phyloP scores from a whole-genome alignment of 2,329 filamentous ascomycete species.

The Diaporthe velutina region DNA sequence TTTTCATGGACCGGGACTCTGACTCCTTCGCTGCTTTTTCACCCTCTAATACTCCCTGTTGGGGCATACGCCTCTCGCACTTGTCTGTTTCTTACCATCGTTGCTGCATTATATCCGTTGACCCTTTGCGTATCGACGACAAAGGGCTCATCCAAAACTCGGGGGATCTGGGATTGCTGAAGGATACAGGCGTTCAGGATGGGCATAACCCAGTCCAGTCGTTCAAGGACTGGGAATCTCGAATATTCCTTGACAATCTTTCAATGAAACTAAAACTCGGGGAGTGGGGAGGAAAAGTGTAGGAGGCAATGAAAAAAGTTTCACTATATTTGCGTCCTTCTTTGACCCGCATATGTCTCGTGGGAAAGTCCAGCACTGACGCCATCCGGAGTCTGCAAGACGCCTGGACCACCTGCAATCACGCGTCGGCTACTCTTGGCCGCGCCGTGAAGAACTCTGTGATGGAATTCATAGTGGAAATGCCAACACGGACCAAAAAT shows the following conservation, averaged over 20 bases:
- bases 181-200: slow-evolving; percentile 31
- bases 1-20: slow-evolving; percentile 20
- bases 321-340: neutral
- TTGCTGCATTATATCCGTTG: slow-evolving; percentile 30
- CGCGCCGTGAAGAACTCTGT: neutral
- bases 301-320: slow-evolving; percentile 12
- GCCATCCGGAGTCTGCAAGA: neutral
- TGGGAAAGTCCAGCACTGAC: neutral
- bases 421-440: neutral
- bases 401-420: neutral
- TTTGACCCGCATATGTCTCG: neutral
- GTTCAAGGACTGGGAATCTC: neutral
- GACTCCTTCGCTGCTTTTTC: neutral
- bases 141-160: slow-evolving; percentile 11
- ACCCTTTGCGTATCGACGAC: neutral
- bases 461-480: neutral
- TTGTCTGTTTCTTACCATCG: slow-evolving; percentile 31
- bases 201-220: slow-evolving; percentile 7
- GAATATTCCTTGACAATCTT: slow-evolving; percentile 19
- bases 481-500: neutral
- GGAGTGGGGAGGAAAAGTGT: neutral
- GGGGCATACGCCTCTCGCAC: neutral
- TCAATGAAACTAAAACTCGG: slow-evolving; percentile 1
- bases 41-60: neutral
- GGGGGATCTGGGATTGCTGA: neutral